phyloP scores from a whole-genome alignment of 768 basidiomycete species.

The Tulasnella sp. region DNA sequence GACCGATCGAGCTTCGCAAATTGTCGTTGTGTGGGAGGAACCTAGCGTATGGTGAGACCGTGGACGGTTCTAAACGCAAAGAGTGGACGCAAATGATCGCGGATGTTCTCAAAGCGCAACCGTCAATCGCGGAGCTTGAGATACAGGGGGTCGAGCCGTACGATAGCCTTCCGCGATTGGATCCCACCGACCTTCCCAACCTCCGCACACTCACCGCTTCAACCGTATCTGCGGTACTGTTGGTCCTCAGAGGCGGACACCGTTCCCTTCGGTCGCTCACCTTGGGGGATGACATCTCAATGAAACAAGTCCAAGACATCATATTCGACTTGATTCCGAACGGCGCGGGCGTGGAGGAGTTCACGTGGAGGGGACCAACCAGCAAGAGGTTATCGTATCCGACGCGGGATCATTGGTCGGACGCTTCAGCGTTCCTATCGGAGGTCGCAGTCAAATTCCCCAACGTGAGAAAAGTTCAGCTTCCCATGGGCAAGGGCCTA shows the following conservation, averaged over 20 bases:
- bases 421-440: neutral
- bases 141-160: neutral
- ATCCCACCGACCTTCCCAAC: neutral
- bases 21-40: neutral
- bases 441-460: neutral
- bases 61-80: neutral
- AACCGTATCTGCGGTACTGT: neutral
- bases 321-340: neutral
- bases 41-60: neutral
- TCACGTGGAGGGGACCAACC: neutral
- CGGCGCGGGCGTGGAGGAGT: neutral
- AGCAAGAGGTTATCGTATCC: neutral
- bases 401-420: neutral
- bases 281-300: neutral
- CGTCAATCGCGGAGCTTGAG: neutral
- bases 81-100: neutral
- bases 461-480: neutral
- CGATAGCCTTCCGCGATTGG: neutral
- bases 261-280: neutral
- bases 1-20: neutral
- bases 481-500: neutral
- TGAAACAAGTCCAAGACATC: neutral
- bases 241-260: neutral
- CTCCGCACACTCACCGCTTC: neutral
- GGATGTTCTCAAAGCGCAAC: neutral